Evolutionary conservation across 192 early-diverging fungal species (phyloP), one percentile per base, ranked within the genome.

Genomic region (Rhizophagus sp.): DNA sequence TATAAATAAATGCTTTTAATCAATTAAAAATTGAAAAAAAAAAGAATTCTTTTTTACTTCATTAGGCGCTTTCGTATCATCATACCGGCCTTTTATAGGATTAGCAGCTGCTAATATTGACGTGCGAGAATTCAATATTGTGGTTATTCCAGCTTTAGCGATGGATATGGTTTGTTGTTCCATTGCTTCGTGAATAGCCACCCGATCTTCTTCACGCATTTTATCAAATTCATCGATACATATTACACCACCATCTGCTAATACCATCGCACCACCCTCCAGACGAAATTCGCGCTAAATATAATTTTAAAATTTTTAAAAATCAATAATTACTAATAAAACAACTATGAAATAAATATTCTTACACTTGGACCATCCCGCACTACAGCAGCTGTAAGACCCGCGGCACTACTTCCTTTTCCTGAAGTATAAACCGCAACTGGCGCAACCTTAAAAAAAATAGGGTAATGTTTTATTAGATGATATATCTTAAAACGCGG

Each of bases 151-250:
- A 36, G 98, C 98, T 86, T 99, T 99, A 72, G 98, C 98, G 85
- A 99, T 99, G 17, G 96, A 97, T 76, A 99, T 99, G 6, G 98
- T 99, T 85, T 99, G 98, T 88, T 99, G 98, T 85, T 99, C 97
- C 98, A 99, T 99, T 49, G 98, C 98, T 88, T 99, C 98, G 87
- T 99, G 98, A 85, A 99, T 99, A 15, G 98, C 97, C 8, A 99
- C 98, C 65, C 97, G 92, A 85, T 99, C 98, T 86, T 99, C 97
- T 64, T 99, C 97, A 79, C 97, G 90, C 98, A 99, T 99, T 89
- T 99, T 99, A 87, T 99, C 98, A 84, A 99, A 99, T 88, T 99
- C 98, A 88, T 99, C 98, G 83, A 99, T 99, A 88, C 98, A 99
- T 52, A 99, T 97, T 64, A 99, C 97, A 82, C 97, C 98, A 67